A percentile compares a stretch with the other conserved stretches of the same genome.
phyloP scores from a whole-genome alignment of 169 alveolate species.

The Plasmodium gaboni region DNA sequence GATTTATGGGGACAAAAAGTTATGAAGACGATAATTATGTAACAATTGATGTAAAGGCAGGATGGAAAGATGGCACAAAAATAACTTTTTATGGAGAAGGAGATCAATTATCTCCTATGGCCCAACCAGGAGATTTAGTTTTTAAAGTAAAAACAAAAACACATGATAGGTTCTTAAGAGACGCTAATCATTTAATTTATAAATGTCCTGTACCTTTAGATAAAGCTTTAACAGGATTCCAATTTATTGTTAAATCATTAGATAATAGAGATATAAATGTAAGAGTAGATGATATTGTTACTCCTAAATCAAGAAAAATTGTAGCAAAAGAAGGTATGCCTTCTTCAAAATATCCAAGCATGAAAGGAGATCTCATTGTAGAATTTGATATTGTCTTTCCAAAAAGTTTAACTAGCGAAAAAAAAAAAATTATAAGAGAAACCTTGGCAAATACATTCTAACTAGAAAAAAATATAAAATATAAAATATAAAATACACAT shows the following conservation, averaged over 20 bases:
- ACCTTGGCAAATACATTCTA: slow-evolving; percentile 68
- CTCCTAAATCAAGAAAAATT: slow-evolving; percentile 85
- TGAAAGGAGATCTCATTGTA: slow-evolving; percentile 87
- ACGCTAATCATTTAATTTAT: slow-evolving; percentile 87
- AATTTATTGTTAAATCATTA: slow-evolving; percentile 87
- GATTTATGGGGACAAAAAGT: slow-evolving; percentile 83
- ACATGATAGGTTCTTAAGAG: slow-evolving; percentile 86
- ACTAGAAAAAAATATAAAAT: slow-evolving; percentile 15
- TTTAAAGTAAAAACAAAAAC: slow-evolving; percentile 86
- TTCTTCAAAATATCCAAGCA: slow-evolving; percentile 83
- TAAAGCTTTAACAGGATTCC: slow-evolving; percentile 90
- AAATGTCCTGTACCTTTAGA: slow-evolving; percentile 89
- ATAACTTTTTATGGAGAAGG: slow-evolving; percentile 90
- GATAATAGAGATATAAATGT: slow-evolving; percentile 88
- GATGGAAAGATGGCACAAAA: slow-evolving; percentile 92
- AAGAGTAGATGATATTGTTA: slow-evolving; percentile 87
- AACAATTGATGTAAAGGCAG: slow-evolving; percentile 90
- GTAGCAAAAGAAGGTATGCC: slow-evolving; percentile 90
- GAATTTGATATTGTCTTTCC: slow-evolving; percentile 90
- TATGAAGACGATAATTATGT: slow-evolving; percentile 89
- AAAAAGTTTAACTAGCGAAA: slow-evolving; percentile 84
- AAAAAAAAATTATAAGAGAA: slow-evolving; percentile 83
- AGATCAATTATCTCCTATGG: slow-evolving; percentile 87
- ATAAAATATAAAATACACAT: background rate
- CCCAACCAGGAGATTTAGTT: slow-evolving; percentile 89